Conservation (phyloP, 352 stramenopile species). For the Phytophthora sp. region DNA sequence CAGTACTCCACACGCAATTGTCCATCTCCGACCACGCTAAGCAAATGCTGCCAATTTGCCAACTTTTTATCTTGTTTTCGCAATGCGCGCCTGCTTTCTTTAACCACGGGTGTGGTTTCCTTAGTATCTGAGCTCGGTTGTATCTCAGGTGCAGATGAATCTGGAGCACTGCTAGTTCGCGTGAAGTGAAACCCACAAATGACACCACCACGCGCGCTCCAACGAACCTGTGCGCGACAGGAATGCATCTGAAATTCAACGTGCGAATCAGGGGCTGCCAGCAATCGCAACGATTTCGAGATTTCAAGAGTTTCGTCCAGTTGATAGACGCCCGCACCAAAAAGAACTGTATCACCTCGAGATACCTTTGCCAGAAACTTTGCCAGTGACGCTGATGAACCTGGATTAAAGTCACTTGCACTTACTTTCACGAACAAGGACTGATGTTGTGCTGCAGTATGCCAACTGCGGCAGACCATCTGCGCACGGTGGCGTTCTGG, state of each 20-base stretch:
- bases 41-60: constrained; percentile 67
- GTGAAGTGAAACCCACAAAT: constrained; percentile 74
- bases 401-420: constrained; percentile 48
- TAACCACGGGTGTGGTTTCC: constrained; percentile 1
- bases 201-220: constrained; percentile 62
- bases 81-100: constrained; percentile 22
- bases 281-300: constrained; percentile 46
- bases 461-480: constrained; percentile 67
- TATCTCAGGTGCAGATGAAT: constrained; percentile 17
- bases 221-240: constrained; percentile 50
- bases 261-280: constrained; percentile 60
- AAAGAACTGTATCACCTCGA: constrained; percentile 63
- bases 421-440: constrained; percentile 59
- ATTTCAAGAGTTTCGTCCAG: constrained; percentile 59
- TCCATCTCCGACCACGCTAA: constrained; percentile 52
- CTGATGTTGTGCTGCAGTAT: constrained; percentile 41
- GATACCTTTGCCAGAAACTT: constrained; percentile 32
- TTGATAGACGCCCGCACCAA: constrained; percentile 69
- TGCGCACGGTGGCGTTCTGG: constrained; percentile 55
- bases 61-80: constrained; percentile 20
- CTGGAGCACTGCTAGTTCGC: constrained; percentile 29
- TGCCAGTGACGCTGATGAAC: constrained; percentile 23
- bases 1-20: constrained; percentile 64
- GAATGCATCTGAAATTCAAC: constrained; percentile 77
- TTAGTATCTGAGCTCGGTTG: constrained; percentile 19